Evolutionary conservation across 2,329 filamentous ascomycete genomes (phyloP).

Genomic region (Aphanoascus verrucosus): DNA sequence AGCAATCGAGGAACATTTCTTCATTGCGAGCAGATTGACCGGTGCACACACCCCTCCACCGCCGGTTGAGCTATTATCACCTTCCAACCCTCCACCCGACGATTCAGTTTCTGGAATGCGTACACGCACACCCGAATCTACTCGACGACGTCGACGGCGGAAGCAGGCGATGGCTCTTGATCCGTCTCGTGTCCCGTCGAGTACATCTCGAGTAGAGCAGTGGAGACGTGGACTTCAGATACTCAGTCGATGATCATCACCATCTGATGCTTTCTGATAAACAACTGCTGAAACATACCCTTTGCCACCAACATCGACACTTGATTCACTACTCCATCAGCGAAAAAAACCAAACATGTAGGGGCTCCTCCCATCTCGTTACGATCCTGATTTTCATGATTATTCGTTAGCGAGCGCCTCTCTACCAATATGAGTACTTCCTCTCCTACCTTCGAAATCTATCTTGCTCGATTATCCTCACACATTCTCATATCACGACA

Average conservation of each 20-base stretch:
- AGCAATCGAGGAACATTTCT: neutral
- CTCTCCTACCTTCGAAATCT: too few relatives aligned
- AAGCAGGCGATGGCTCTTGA: neutral
- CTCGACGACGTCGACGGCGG: conserved; percentile 6
- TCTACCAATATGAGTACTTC: too few relatives aligned
- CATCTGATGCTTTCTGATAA: neutral
- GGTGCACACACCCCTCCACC: conserved; percentile 3
- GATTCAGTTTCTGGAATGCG: neutral
- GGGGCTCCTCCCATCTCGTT: too few relatives aligned
- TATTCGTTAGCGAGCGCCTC: too few relatives aligned
- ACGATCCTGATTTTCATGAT: too few relatives aligned
- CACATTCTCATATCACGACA: too few relatives aligned
- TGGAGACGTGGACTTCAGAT: neutral
- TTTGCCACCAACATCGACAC: too few relatives aligned
- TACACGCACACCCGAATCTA: neutral
- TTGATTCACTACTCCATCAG: too few relatives aligned
- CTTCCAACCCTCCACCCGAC: neutral
- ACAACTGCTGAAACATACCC: too few relatives aligned
- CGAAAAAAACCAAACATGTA: too few relatives aligned
- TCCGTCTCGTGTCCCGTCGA: neutral
- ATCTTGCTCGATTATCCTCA: too few relatives aligned
- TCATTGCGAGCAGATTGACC: neutral
- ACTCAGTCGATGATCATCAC: neutral
- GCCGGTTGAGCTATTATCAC: neutral
- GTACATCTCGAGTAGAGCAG: neutral